Percentiles rank a stretch among this genome's conserved stretches.
Evolutionary conservation across 768 basidiomycete species (phyloP).

Genomic region (Nevesoporus exiguus): DNA sequence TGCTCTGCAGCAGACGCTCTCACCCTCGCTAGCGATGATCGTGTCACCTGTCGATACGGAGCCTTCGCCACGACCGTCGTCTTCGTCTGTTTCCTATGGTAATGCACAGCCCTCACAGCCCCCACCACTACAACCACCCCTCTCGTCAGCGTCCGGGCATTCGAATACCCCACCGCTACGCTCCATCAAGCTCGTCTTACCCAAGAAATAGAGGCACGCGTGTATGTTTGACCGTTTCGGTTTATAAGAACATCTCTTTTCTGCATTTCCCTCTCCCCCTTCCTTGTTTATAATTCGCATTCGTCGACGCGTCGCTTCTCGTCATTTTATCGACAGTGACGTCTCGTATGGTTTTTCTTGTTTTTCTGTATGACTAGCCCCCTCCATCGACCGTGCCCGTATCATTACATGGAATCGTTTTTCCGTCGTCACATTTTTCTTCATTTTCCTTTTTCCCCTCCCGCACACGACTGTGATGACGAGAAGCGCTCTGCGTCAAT

Average conservation of each 20-base stretch:
- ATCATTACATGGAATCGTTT: background rate
- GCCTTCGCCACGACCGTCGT: constrained; percentile 31
- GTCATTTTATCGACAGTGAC: background rate
- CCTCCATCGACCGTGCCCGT: background rate
- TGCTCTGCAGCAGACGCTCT: constrained; percentile 34
- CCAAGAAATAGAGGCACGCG: constrained; percentile 27
- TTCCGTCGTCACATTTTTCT: too few species aligned
- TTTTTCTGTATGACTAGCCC: background rate
- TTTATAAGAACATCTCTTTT: background rate
- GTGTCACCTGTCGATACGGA: constrained; percentile 34
- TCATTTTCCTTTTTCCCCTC: too few species aligned
- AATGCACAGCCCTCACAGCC: constrained; percentile 10
- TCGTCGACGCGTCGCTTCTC: background rate
- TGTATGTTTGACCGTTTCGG: too few species aligned
- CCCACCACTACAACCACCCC: constrained; percentile 11
- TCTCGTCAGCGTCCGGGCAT: constrained; percentile 4
- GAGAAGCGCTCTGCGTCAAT: background rate
- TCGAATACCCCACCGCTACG: constrained; percentile 31
- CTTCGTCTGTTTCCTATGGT: constrained; percentile 25
- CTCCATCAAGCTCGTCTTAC: constrained; percentile 29
- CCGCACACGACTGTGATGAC: too few species aligned
- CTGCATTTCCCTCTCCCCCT: background rate
- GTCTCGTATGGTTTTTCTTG: background rate
- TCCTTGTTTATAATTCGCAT: background rate
- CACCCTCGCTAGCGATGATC: constrained; percentile 35